Evolutionary conservation across 306 rosid genomes (phyloP).

Genomic region (Lablab purpureus): DNA sequence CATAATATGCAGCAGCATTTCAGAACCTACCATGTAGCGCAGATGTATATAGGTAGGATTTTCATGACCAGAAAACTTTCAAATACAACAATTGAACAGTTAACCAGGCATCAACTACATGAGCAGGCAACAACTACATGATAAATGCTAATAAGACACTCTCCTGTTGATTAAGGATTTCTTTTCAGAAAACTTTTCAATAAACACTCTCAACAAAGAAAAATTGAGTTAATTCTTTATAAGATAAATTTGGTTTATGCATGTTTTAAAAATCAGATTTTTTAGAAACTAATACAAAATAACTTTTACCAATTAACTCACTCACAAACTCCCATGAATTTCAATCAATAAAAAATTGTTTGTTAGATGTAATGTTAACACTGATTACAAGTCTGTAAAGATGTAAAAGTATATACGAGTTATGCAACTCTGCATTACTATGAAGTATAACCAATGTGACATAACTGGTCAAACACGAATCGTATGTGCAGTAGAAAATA

Average conservation of each 20-base stretch:
- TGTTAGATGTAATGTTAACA: not conserved
- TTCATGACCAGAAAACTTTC: conserved; percentile 3
- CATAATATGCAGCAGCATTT: not conserved
- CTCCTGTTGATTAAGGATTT: not conserved
- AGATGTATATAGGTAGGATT: not conserved
- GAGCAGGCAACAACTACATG: no score
- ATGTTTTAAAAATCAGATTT: no score
- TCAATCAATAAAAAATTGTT: not conserved
- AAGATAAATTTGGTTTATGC: no score
- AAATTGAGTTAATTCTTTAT: no score
- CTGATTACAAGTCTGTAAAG: not conserved
- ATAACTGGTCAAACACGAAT: not conserved
- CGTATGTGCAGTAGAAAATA: not conserved
- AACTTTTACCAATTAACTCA: no score
- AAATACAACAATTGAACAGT: not conserved
- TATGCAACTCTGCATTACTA: conserved; percentile 21
- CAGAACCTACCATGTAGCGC: not conserved
- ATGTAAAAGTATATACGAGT: not conserved
- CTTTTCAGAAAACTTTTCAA: no score
- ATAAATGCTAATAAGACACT: not conserved
- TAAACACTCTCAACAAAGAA: no score
- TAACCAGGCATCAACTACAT: not conserved
- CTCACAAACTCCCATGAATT: not conserved
- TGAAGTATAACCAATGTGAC: not conserved
- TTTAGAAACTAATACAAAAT: no score